These are phyloP conservation scores for Neurospora sp. DNA, from an alignment of 495 filamentous ascomycete species.

Conservation along the genomic window DNA sequence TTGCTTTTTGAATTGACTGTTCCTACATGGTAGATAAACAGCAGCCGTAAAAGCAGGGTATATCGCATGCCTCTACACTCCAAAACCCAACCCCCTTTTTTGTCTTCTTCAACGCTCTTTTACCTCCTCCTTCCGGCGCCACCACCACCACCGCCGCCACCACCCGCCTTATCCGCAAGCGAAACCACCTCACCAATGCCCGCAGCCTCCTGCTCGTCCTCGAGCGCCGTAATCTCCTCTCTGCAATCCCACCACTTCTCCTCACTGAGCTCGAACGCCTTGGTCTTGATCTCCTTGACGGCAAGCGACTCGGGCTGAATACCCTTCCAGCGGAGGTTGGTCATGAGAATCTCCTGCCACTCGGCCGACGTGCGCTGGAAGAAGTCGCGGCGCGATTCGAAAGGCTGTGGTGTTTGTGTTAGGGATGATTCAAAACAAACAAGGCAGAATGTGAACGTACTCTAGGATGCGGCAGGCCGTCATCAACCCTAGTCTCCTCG, in stretches of 20 bases:
- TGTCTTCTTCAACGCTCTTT: neutral
- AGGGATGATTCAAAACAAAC: conserved; percentile 2
- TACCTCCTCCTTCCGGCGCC: conserved; percentile 25
- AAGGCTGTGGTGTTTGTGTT: conserved; percentile 57
- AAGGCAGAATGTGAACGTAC: conserved; percentile 16
- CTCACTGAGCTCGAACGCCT: conserved; percentile 80
- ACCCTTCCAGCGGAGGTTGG: conserved; percentile 50
- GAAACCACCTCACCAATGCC: conserved; percentile 93
- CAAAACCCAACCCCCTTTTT: neutral
- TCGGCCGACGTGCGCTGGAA: conserved; percentile 76
- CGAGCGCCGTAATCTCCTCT: conserved; percentile 84
- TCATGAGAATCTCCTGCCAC: conserved; percentile 81
- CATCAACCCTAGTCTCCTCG: conserved; percentile 39
- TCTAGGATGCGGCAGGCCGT: conserved; percentile 50
- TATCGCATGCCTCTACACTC: neutral
- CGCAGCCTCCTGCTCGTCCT: conserved; percentile 93
- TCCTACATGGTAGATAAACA: neutral
- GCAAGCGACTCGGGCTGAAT: conserved; percentile 50
- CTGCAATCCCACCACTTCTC: conserved; percentile 98
- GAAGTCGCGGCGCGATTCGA: conserved; percentile 87
- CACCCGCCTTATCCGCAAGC: conserved; percentile 54
- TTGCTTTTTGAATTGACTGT: neutral
- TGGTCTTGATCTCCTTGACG: conserved; percentile 84
- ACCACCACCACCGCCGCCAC: conserved; percentile 40
- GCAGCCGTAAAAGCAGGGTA: neutral